phyloP scores from a whole-genome alignment of 768 basidiomycete species.

The Tylopilus vinaceipallidus region DNA sequence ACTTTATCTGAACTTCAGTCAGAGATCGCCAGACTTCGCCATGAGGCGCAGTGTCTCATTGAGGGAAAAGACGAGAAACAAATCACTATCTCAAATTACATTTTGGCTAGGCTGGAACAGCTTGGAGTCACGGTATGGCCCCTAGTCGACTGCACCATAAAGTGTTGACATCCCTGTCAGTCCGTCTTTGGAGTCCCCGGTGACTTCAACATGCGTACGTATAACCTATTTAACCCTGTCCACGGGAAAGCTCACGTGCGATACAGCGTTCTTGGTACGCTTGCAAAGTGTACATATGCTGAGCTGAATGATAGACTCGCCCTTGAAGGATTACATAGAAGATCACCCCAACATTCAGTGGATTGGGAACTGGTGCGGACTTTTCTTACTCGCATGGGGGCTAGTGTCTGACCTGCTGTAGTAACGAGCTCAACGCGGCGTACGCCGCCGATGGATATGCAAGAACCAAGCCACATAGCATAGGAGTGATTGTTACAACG shows the following conservation, averaged over 20 bases:
- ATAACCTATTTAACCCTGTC: neutral
- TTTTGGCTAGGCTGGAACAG: slow-evolving; percentile 61
- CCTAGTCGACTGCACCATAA: neutral
- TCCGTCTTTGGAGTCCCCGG: slow-evolving; percentile 83
- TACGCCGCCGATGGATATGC: slow-evolving; percentile 96
- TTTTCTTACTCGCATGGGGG: neutral
- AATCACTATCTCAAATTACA: slow-evolving; percentile 56
- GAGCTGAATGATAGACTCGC: neutral
- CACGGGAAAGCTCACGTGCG: neutral
- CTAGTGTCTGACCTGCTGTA: slow-evolving; percentile 27
- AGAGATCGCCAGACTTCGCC: slow-evolving; percentile 45
- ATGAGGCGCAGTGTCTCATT: slow-evolving; percentile 44
- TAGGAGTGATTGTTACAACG: slow-evolving; percentile 81
- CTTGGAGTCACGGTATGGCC: slow-evolving; percentile 56
- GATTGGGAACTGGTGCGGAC: slow-evolving; percentile 77
- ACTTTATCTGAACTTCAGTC: slow-evolving; percentile 34
- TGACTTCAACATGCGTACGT: slow-evolving; percentile 74
- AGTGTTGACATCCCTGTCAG: slow-evolving; percentile 34
- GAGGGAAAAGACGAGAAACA: slow-evolving; percentile 36
- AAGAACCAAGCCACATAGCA: slow-evolving; percentile 69
- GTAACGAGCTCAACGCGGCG: slow-evolving; percentile 82
- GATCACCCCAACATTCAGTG: slow-evolving; percentile 75
- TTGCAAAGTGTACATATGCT: neutral
- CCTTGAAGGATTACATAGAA: slow-evolving; percentile 84
- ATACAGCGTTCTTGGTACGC: slow-evolving; percentile 29